These are phyloP conservation scores for Aspergillus costaricaensis DNA, from an alignment of 2,329 filamentous ascomycete species.

Conservation along the genomic window DNA sequence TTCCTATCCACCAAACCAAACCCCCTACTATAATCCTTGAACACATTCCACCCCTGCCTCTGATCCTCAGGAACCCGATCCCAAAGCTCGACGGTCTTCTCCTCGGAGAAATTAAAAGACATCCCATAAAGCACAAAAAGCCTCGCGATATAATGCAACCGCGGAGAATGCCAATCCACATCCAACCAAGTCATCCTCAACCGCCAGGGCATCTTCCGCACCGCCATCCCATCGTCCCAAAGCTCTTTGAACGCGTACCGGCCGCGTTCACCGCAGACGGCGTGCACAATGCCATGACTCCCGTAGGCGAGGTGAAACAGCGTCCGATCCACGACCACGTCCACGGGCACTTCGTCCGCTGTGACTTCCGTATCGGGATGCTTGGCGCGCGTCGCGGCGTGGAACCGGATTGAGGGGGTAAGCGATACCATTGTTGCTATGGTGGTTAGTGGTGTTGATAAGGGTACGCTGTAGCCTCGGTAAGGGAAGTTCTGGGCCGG, in stretches of 20 bases:
- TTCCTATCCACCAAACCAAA: neutral
- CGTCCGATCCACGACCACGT: slow-evolving; percentile 10
- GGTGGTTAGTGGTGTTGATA: slow-evolving; percentile 10
- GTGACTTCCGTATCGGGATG: neutral
- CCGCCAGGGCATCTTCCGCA: neutral
- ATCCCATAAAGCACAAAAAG: slow-evolving; percentile 6
- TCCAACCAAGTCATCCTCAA: neutral
- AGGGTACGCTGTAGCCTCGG: slow-evolving; percentile 9
- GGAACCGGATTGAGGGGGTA: neutral
- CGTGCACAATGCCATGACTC: neutral
- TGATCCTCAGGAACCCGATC: neutral
- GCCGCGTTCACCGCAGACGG: slow-evolving; percentile 2
- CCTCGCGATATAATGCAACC: slow-evolving; percentile 1
- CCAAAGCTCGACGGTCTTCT: neutral
- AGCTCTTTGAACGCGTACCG: neutral
- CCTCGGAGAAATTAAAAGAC: slow-evolving; percentile 8
- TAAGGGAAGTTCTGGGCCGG: slow-evolving; percentile 14
- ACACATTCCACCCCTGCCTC: neutral
- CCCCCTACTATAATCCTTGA: neutral
- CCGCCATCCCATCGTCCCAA: neutral
- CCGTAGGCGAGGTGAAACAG: neutral
- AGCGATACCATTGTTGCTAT: slow-evolving; percentile 5
- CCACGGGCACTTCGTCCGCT: slow-evolving; percentile 5
- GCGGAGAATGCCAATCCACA: slow-evolving; percentile 4
- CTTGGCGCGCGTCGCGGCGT: neutral